These are phyloP conservation scores for Actinomortierella ambigua DNA, from an alignment of 371 early-diverging fungal species.

Conservation along the genomic window DNA sequence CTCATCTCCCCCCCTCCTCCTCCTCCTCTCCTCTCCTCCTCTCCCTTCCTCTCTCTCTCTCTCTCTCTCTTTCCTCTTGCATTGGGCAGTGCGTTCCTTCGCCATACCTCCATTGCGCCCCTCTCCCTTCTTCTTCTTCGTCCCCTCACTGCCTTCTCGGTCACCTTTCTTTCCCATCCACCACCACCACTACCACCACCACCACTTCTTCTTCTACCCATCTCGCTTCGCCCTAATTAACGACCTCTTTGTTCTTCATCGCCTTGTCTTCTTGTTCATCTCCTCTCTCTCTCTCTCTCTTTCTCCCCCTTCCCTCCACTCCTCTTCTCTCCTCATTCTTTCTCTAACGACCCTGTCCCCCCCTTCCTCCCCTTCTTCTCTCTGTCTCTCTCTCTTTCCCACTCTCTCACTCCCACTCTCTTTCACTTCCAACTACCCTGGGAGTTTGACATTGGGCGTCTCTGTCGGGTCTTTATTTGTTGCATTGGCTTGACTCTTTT, in stretches of 20 bases:
- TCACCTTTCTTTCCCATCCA: neutral
- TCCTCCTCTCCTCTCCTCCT: neutral
- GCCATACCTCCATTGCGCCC: neutral
- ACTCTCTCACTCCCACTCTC: too few relatives aligned
- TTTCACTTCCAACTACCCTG: too few relatives aligned
- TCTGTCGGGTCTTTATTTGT: too few relatives aligned
- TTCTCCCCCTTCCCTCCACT: conserved; percentile 1
- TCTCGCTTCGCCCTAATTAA: conserved; percentile 3
- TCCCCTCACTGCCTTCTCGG: neutral
- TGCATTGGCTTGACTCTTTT: too few relatives aligned
- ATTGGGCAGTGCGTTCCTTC: neutral
- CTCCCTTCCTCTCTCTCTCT: neutral
- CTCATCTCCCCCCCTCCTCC: neutral
- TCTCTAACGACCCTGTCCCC: neutral
- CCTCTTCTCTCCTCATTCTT: neutral
- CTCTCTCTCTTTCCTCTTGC: neutral
- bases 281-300: neutral
- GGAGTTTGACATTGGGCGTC: too few relatives aligned
- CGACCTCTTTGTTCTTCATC: neutral
- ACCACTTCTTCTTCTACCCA: neutral
- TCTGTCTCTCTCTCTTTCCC: too few relatives aligned
- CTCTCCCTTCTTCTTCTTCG: neutral
- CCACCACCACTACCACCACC: too few relatives aligned
- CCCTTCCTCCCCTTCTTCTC: too few relatives aligned
- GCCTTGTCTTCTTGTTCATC: neutral